Percentiles rank a stretch among this genome's conserved stretches.
Conservation (phyloP, 2,329 filamentous ascomycete genomes). For the Hypoxylon sp. region DNA sequence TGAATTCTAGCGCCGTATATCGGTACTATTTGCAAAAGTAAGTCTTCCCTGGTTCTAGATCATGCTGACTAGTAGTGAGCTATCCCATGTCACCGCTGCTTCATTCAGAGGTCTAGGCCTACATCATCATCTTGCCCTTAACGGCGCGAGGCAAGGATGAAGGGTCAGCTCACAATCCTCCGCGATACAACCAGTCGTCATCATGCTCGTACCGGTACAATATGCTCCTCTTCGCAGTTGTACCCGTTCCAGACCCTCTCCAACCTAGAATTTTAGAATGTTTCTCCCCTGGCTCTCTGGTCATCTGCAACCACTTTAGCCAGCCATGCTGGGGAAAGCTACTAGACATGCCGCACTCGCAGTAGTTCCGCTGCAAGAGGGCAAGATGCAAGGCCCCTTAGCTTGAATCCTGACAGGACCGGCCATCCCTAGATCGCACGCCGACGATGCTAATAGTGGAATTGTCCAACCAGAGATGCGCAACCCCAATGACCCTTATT, state of each 20-base stretch:
- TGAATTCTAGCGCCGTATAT: not conserved
- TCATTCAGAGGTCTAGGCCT: not conserved
- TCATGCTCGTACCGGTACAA: slow-evolving; percentile 5
- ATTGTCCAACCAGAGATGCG: not conserved
- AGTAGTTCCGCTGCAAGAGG: not conserved
- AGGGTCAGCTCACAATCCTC: not conserved
- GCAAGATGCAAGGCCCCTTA: slow-evolving; percentile 1
- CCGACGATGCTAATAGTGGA: not conserved
- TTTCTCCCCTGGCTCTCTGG: not conserved
- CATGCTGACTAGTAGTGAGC: not conserved
- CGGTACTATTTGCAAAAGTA: not conserved
- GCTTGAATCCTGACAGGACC: not conserved
- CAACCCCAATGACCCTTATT: not conserved
- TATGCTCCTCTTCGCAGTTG: not conserved
- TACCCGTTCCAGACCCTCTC: not conserved
- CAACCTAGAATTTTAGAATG: not conserved
- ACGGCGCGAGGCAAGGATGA: not conserved
- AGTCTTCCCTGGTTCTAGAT: not conserved
- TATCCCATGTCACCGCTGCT: not conserved
- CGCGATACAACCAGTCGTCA: not conserved
- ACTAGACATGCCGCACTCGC: not conserved
- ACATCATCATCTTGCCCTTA: not conserved
- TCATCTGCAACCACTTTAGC: slow-evolving; percentile 2
- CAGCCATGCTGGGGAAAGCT: not conserved
- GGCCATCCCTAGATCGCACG: not conserved